Conservation (phyloP, 2,329 filamentous ascomycete species). For the Verticillium albo-atrum region DNA sequence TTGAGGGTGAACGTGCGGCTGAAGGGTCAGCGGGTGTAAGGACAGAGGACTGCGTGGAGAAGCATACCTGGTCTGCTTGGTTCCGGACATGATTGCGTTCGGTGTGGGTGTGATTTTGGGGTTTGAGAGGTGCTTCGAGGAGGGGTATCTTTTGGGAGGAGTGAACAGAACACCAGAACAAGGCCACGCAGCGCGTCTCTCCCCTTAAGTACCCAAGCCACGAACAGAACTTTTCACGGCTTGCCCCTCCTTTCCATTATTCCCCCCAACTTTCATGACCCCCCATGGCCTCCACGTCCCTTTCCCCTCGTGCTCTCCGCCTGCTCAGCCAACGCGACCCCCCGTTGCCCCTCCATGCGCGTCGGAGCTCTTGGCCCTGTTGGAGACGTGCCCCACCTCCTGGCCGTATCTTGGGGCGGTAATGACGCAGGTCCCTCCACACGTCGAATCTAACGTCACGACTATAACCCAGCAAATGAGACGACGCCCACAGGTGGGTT, state of each 20-base stretch:
- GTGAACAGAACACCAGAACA: not conserved
- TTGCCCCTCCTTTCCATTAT: not conserved
- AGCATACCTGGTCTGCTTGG: constrained; percentile 9
- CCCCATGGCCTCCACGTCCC: not conserved
- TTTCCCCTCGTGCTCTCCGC: not conserved
- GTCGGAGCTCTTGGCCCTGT: not conserved
- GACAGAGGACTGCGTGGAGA: not conserved
- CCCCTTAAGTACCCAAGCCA: not conserved
- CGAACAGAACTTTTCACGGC: not conserved
- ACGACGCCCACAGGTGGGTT: not conserved
- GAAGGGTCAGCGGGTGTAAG: not conserved
- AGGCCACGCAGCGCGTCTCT: not conserved
- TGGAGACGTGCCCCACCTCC: not conserved
- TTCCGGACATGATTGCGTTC: constrained; percentile 6
- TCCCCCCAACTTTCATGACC: no score
- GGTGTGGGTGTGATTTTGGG: not conserved
- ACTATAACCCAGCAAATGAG: not conserved
- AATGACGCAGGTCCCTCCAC: not conserved
- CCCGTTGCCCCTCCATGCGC: not conserved
- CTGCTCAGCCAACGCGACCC: not conserved
- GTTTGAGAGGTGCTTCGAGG: not conserved
- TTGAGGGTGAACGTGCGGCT: constrained; percentile 64
- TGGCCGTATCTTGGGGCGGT: not conserved
- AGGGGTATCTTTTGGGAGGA: not conserved
- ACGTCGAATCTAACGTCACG: not conserved